These are phyloP conservation scores for Pythium phragmitis DNA, from an alignment of 352 stramenopile species.

Conservation along the genomic window DNA sequence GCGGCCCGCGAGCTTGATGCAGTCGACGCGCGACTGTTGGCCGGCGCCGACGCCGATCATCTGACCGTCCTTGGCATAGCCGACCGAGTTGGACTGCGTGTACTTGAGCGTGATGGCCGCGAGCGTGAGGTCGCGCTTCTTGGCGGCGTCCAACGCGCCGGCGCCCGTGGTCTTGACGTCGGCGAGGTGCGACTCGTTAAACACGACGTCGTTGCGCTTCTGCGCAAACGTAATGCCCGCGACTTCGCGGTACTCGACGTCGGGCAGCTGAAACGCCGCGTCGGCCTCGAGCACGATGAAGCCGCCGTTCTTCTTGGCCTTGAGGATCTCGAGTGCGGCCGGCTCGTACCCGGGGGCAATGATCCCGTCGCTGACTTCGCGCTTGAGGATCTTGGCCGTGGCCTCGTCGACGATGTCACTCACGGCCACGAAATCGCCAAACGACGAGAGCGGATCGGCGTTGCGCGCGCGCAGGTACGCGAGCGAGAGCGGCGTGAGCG, in stretches of 20 bases:
- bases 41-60: slow-evolving; percentile 99
- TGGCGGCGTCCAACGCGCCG: slow-evolving; percentile 85
- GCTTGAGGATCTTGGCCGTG: slow-evolving; percentile 98
- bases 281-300: slow-evolving; percentile 99
- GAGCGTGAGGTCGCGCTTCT: slow-evolving; percentile 97
- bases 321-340: slow-evolving; percentile 97
- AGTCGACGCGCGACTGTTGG: slow-evolving; percentile 99
- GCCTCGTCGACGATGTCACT: slow-evolving; percentile 98
- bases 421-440: slow-evolving; percentile 99
- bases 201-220: slow-evolving; percentile 97
- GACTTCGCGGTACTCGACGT: slow-evolving; percentile 97
- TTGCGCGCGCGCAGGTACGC: slow-evolving; percentile 98
- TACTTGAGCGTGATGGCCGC: slow-evolving; percentile 99
- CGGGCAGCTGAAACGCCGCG: slow-evolving; percentile 88
- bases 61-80: slow-evolving; percentile 98
- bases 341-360: slow-evolving; percentile 98
- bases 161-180: slow-evolving; percentile 91
- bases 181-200: slow-evolving; percentile 92
- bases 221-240: slow-evolving; percentile 98
- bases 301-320: slow-evolving; percentile 98
- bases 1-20: slow-evolving; percentile 98
- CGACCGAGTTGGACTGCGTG: slow-evolving; percentile 99
- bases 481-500: slow-evolving; percentile 94
- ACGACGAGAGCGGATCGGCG: slow-evolving; percentile 98
- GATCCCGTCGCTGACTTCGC: slow-evolving; percentile 99